Conservation (phyloP, 352 stramenopile genomes). For the Globisporangium spiculum region DNA sequence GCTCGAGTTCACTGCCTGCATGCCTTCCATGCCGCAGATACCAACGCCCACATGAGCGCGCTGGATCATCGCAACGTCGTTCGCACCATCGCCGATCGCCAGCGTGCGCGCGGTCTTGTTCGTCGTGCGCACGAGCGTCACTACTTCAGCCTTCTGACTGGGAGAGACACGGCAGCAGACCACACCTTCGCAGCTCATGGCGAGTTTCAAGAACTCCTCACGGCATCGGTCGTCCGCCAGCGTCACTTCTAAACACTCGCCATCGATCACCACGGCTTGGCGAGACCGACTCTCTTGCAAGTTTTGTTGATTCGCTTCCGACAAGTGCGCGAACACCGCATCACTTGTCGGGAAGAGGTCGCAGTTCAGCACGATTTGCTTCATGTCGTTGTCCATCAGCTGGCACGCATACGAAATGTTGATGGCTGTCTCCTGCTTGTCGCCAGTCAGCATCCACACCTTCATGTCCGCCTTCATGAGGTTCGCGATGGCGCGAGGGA, state of each 20-base stretch:
- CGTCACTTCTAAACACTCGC: constrained; percentile 64
- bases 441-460: constrained; percentile 93
- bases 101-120: constrained; percentile 71
- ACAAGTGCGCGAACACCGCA: constrained; percentile 33
- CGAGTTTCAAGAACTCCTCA: constrained; percentile 61
- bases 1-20: constrained; percentile 95
- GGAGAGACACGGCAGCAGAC: constrained; percentile 83
- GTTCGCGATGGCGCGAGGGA: constrained; percentile 84
- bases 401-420: constrained; percentile 92
- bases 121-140: constrained; percentile 52
- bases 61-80: constrained; percentile 95
- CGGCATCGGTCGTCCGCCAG: constrained; percentile 52
- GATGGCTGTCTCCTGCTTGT: constrained; percentile 94
- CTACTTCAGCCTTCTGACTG: constrained; percentile 79
- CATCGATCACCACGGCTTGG: constrained; percentile 67
- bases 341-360: constrained; percentile 57
- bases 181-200: constrained; percentile 69
- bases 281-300: constrained; percentile 24
- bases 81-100: constrained; percentile 91
- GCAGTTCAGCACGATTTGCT: constrained; percentile 67
- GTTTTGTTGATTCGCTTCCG: constrained; percentile 30
- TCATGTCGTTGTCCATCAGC: constrained; percentile 87
- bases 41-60: constrained; percentile 88
- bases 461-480: constrained; percentile 87
- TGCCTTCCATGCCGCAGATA: constrained; percentile 89